Evolutionary conservation across 164 flowering plant genomes (phyloP).

Genomic region (Chimonanthus salicifolius): DNA sequence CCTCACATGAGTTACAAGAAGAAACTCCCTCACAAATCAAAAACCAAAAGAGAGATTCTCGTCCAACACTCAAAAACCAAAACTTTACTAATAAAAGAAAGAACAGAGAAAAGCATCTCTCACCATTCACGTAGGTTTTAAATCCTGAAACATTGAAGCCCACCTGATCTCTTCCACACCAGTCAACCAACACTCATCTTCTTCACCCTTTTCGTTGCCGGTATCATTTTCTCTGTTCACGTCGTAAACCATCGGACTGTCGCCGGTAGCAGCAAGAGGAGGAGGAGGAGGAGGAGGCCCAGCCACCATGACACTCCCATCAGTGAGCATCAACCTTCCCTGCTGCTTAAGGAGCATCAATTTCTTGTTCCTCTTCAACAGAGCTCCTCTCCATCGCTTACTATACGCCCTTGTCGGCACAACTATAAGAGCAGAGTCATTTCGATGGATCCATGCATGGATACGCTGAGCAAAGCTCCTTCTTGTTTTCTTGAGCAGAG

Average conservation of each 20-base stretch:
- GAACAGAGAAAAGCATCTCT: conserved; percentile 1
- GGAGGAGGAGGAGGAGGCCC: conserved; percentile 12
- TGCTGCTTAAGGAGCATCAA: conserved; percentile 20
- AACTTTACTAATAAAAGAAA: background rate
- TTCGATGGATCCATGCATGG: conserved; percentile 32
- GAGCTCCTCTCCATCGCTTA: conserved; percentile 47
- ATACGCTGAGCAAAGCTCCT: conserved; percentile 36
- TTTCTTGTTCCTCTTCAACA: conserved; percentile 58
- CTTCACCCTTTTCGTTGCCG: conserved; percentile 9
- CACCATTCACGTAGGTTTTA: conserved; percentile 56
- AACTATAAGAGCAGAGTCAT: conserved; percentile 47
- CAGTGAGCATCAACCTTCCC: conserved; percentile 47
- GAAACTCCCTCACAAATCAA: background rate
- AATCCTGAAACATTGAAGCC: conserved; percentile 68
- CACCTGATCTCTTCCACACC: conserved; percentile 33
- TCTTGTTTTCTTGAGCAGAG: conserved; percentile 50
- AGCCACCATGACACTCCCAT: conserved; percentile 29
- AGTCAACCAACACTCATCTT: conserved; percentile 18
- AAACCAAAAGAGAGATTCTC: background rate
- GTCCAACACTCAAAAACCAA: background rate
- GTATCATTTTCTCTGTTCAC: background rate
- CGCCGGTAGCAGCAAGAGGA: conserved; percentile 10
- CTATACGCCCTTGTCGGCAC: conserved; percentile 36
- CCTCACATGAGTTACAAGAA: too few species aligned
- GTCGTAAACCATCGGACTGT: conserved; percentile 22